A percentile compares a stretch with the other conserved stretches of the same genome.
These are phyloP conservation scores for peach (Prunus persica) DNA, from an alignment of 306 rosid genomes.

Conservation along the genomic window Prunus_persica_NCBIv2 NC_034009.1:8281001-8281500, in stretches of 20 bases:
- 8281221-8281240: slow-evolving; percentile 49
- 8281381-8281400: background rate
- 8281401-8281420: background rate
- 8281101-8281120: slow-evolving; percentile 51
- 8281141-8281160: slow-evolving; percentile 66
- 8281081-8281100: slow-evolving; percentile 17
- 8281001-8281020: background rate
- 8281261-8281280: slow-evolving; percentile 47
- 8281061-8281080: background rate
- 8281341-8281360: slow-evolving; percentile 83
- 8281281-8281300: slow-evolving; percentile 87
- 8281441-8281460: too few relatives aligned
- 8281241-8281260: slow-evolving; percentile 52
- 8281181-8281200: slow-evolving; percentile 47
- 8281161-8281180: slow-evolving; percentile 41
- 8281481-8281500: too few relatives aligned
- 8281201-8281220: slow-evolving; percentile 57
- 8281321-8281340: slow-evolving; percentile 79
- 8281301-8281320: slow-evolving; percentile 75
- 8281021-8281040: background rate
- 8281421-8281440: background rate
- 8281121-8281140: slow-evolving; percentile 39
- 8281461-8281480: too few relatives aligned
- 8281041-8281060: background rate
- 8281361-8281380: slow-evolving; percentile 48